Conservation (phyloP, 225 moss, liverwort and hornwort species). For the Marchantia polymorpha region DNA sequence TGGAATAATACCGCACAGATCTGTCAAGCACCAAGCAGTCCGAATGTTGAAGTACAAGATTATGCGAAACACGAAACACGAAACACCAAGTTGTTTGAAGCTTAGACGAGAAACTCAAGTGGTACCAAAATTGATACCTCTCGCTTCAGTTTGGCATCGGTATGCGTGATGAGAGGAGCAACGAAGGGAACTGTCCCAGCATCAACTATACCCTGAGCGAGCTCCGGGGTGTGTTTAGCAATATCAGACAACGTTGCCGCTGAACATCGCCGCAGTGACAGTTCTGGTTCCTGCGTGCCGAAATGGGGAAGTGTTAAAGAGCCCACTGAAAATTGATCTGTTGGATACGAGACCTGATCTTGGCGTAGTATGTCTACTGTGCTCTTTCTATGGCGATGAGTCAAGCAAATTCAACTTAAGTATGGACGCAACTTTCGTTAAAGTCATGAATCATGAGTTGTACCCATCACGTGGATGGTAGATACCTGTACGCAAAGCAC, state of each 20-base stretch:
- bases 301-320: background rate
- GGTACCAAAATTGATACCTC: slow-evolving; percentile 45
- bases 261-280: slow-evolving; percentile 56
- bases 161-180: slow-evolving; percentile 62
- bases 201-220: slow-evolving; percentile 69
- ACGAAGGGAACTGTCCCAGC: slow-evolving; percentile 69
- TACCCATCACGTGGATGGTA: slow-evolving; percentile 9
- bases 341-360: background rate
- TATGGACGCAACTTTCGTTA: background rate
- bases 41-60: too few species aligned
- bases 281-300: slow-evolving; percentile 63
- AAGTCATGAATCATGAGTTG: background rate
- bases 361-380: background rate
- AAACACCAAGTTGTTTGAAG: too few species aligned
- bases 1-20: slow-evolving; percentile 72
- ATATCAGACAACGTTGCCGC: slow-evolving; percentile 69
- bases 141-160: slow-evolving; percentile 66
- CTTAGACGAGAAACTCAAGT: too few species aligned
- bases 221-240: slow-evolving; percentile 86
- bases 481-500: slow-evolving; percentile 67
- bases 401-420: too few species aligned
- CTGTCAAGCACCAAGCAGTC: slow-evolving; percentile 37
- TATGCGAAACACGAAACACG: too few species aligned
- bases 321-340: background rate
- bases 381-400: background rate